Evolutionary conservation across 345 rosid genomes (phyloP).

Genomic region (Gossypium stocksii): DNA sequence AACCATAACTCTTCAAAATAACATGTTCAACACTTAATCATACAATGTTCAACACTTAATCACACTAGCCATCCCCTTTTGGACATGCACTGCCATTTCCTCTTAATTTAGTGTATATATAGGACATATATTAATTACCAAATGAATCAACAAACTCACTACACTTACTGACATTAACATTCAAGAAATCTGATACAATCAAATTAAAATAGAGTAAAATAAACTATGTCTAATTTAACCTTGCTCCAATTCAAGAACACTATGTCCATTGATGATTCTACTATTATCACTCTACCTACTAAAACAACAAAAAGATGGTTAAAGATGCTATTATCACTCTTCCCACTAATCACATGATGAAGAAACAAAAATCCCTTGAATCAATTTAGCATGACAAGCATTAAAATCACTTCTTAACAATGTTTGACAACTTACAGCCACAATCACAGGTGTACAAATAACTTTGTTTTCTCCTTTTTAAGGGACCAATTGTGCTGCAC

Average conservation of each 20-base stretch:
- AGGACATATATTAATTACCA: too few species aligned
- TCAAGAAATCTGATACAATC: too few species aligned
- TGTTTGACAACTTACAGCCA: constrained; percentile 65
- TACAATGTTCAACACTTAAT: constrained; percentile 8
- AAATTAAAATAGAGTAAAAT: too few species aligned
- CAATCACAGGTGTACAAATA: constrained; percentile 64
- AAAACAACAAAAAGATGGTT: not conserved
- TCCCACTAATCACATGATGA: not conserved
- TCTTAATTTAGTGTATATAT: too few species aligned
- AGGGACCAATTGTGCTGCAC: constrained; percentile 88
- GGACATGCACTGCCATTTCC: too few species aligned
- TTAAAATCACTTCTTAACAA: constrained; percentile 10
- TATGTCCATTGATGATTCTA: too few species aligned
- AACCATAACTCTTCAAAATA: constrained; percentile 2
- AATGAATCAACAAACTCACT: too few species aligned
- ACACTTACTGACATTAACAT: too few species aligned
- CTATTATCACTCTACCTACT: too few species aligned
- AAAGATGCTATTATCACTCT: constrained; percentile 10
- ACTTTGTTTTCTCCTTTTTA: constrained; percentile 47
- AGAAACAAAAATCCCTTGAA: not conserved
- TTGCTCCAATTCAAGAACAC: too few species aligned
- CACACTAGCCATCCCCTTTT: too few species aligned
- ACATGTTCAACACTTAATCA: constrained; percentile 3
- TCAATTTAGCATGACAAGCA: not conserved
- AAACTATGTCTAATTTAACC: too few species aligned